Evolutionary conservation across 2,329 filamentous ascomycete genomes (phyloP).

Genomic region (Fusarium nanum): DNA sequence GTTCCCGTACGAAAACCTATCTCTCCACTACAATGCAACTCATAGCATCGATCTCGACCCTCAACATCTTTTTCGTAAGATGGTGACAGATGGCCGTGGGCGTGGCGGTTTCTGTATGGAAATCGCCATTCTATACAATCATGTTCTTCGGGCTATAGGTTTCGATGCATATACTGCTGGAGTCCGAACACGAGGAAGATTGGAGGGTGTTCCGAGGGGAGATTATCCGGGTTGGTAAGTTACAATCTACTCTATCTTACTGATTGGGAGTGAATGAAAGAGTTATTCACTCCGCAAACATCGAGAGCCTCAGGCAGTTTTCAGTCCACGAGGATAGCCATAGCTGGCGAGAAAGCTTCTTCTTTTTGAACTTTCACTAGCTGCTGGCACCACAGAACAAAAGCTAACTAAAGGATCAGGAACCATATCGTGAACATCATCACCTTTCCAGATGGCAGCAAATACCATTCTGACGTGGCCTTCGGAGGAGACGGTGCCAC

Average conservation of each 20-base stretch:
- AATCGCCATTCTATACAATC: conserved; percentile 65
- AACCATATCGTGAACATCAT: conserved; percentile 72
- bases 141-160: conserved; percentile 62
- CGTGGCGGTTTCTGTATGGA: conserved; percentile 73
- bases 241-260: not conserved
- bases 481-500: conserved; percentile 74
- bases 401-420: no score
- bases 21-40: conserved; percentile 61
- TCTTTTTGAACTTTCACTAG: no score
- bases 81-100: conserved; percentile 56
- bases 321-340: no score
- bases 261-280: no score
- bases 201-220: conserved; percentile 54
- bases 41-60: conserved; percentile 58
- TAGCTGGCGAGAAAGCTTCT: no score
- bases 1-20: conserved; percentile 68
- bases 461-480: conserved; percentile 70
- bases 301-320: no score
- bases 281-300: no score
- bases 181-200: conserved; percentile 59
- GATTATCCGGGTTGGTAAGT: conserved; percentile 61
- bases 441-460: conserved; percentile 60
- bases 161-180: conserved; percentile 67
- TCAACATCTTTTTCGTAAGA: conserved; percentile 61
- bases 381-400: no score